phyloP scores from a whole-genome alignment of 164 flowering plant genomes.

The Magnolia officinalis region DNA sequence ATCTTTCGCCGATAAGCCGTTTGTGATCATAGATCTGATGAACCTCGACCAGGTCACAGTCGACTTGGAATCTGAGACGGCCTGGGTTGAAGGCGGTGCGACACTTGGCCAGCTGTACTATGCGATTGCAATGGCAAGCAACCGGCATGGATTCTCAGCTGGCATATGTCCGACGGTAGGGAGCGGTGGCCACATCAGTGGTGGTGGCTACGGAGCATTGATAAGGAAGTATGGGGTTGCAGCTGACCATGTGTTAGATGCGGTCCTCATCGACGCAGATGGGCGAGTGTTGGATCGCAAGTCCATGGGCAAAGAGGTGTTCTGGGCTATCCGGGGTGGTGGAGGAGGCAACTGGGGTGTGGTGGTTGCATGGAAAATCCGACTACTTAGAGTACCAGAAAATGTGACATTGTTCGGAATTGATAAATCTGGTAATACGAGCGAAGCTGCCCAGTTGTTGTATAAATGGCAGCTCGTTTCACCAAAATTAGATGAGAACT shows the following conservation, averaged over 20 bases:
- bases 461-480: constrained; percentile 12
- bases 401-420: constrained; percentile 18
- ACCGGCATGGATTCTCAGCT: constrained; percentile 22
- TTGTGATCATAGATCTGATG: constrained; percentile 21
- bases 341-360: constrained; percentile 21
- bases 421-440: background rate
- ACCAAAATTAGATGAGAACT: constrained; percentile 2
- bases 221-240: constrained; percentile 11
- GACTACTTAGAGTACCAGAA: constrained; percentile 13
- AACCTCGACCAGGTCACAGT: constrained; percentile 14
- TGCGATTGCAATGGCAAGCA: constrained; percentile 13
- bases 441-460: background rate
- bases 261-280: constrained; percentile 10
- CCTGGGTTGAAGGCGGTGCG: constrained; percentile 29
- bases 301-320: constrained; percentile 25
- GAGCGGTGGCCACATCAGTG: constrained; percentile 9
- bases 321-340: constrained; percentile 29
- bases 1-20: constrained; percentile 4
- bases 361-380: constrained; percentile 12
- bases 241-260: constrained; percentile 21
- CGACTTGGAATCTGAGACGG: constrained; percentile 14
- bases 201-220: constrained; percentile 3
- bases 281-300: constrained; percentile 17
- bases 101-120: constrained; percentile 26
- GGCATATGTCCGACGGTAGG: constrained; percentile 22